phyloP scores from a whole-genome alignment of 805 yeast genomes.

The Suhomyces faveliae region DNA sequence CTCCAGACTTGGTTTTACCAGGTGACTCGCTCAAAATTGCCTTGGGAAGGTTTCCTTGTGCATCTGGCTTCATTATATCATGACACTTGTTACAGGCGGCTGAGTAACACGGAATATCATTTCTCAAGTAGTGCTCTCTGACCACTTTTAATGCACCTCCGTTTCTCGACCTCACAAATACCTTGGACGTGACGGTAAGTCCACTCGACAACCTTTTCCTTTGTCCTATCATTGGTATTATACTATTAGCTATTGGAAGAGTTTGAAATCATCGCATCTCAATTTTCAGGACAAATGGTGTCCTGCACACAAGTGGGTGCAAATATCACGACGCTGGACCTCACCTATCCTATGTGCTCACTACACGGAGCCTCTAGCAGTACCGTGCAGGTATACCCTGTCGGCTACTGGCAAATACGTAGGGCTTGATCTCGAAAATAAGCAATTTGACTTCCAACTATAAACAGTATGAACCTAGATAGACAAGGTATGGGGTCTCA shows the following conservation, averaged over 20 bases:
- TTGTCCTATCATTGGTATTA: conserved; percentile 18
- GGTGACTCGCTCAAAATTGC: conserved; percentile 71
- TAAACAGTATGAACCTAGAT: too few relatives aligned
- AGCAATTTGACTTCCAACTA: too few relatives aligned
- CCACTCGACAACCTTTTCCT: conserved; percentile 41
- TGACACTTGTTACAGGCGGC: conserved; percentile 64
- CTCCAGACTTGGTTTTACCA: conserved; percentile 43
- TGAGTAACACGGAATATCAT: conserved; percentile 90
- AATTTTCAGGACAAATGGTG: conserved; percentile 1
- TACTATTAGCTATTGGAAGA: not conserved
- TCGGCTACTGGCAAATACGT: too few relatives aligned
- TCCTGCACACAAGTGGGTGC: conserved; percentile 2
- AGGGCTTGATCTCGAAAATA: too few relatives aligned
- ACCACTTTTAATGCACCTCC: conserved; percentile 91
- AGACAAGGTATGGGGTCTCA: not conserved
- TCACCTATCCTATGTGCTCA: too few relatives aligned
- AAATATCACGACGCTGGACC: not conserved
- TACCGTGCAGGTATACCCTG: too few relatives aligned
- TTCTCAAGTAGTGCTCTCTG: conserved; percentile 89
- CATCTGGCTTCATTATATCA: conserved; percentile 54
- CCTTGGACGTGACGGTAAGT: conserved; percentile 74
- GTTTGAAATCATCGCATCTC: conserved; percentile 7
- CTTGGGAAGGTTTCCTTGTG: conserved; percentile 62
- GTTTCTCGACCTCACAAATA: conserved; percentile 84
- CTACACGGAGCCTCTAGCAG: too few relatives aligned